phyloP scores from a whole-genome alignment of 257 asterid genomes.

The Galeopsis tetrahit region DNA sequence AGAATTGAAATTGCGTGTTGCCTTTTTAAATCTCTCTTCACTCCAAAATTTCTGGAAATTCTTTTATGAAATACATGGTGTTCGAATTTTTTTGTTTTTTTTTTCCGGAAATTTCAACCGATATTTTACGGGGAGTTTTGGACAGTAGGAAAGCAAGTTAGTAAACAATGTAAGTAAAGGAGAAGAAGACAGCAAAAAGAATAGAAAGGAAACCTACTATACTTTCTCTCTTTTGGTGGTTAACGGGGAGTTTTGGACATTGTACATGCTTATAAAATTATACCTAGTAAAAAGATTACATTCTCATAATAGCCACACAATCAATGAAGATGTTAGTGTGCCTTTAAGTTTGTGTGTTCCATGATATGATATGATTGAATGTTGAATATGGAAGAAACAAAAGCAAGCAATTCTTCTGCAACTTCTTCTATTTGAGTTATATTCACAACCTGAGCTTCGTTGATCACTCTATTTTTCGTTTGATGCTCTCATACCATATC shows the following conservation, averaged over 20 bases:
- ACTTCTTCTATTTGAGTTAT: neutral
- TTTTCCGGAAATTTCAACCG: too few relatives aligned
- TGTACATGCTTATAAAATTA: neutral
- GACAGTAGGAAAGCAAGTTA: neutral
- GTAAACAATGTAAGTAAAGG: neutral
- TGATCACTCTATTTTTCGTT: constrained; percentile 3
- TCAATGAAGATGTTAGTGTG: too few relatives aligned
- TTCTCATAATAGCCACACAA: too few relatives aligned
- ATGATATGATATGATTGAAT: too few relatives aligned
- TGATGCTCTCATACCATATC: neutral
- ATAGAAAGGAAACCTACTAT: neutral
- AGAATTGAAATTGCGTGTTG: too few relatives aligned
- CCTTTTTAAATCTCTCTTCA: too few relatives aligned
- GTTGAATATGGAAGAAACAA: neutral
- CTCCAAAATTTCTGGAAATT: too few relatives aligned
- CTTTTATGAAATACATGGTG: too few relatives aligned
- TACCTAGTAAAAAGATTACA: too few relatives aligned
- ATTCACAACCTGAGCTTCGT: neutral
- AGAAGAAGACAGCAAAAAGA: neutral
- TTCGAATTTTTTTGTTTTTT: too few relatives aligned
- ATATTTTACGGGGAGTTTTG: too few relatives aligned
- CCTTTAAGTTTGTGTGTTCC: too few relatives aligned
- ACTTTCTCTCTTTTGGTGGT: neutral
- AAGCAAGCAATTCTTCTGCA: neutral
- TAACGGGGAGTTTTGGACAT: neutral